Evolutionary conservation across 495 filamentous ascomycete species (phyloP), one percentile per base, ranked within the genome.

Genomic region (Hyaloscypha hepaticicola): DNA sequence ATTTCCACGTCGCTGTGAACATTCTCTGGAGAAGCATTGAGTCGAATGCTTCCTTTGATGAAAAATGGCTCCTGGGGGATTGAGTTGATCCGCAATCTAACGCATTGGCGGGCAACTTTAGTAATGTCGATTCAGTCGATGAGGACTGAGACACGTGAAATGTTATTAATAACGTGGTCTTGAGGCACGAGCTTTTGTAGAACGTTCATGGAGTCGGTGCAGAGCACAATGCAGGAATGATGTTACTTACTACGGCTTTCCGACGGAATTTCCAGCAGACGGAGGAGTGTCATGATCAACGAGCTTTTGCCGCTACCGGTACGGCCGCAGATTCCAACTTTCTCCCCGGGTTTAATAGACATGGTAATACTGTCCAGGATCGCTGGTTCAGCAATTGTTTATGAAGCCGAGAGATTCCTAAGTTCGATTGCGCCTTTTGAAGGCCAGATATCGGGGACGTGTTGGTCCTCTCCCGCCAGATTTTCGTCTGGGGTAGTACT

Each of bases 321-420:
- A 8, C 63, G 41, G 4, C 63, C 63, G 33, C 63, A 66, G 9
- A 66, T 56, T 27, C 63, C 63, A 19, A 66, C 60, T 34, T 61
- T 66, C 29, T 66, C 38, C 5, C 63, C 63, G 76, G 73, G 53
- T 5, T 24, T 3, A 27, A 80, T 68, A 1, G 59, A 62, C 1
- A 82, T 52, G 9, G 28, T 29, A 24, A 64, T 8, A 25, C 74
- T 55, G 6, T 24, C 3, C 6, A 52, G 25, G 50, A 27, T 16
- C 7, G 25, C 6, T 4, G 1, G 22, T 52, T 21, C 25, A 25
- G 22, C 6, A 9, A 49, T 51, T 3, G 25, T 11, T 1, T 19
- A 78, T 60, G 77, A 77, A 2, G 72, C 77, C 25, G 77, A 75
- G 50, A 84, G 70, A 60, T 81, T 78, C 24, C 80, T 61, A 14